Evolutionary conservation across 768 basidiomycete species (phyloP), one percentile per base, ranked within the genome.

Genomic region (Leccinum sublutescens): DNA sequence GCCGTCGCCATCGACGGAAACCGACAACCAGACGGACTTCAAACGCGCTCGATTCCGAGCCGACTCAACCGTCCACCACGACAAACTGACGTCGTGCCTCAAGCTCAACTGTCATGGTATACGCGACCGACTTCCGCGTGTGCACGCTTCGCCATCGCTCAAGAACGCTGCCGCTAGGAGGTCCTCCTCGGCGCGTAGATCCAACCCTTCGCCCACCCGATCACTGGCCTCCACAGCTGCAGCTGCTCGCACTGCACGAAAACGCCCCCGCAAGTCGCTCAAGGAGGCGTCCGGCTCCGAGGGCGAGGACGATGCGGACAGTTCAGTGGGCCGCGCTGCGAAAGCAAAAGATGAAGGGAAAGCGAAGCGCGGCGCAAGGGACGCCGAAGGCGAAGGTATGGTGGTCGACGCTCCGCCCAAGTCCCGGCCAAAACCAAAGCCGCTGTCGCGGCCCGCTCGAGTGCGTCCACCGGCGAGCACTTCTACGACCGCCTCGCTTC

Each of bases 1-100:
- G 60, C 56, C 25, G 10, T 31, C 31, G 10, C 31, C 31, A 31
- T 58, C 48, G 2, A 21, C 31, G 11, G 8, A 55, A 21, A 9
- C 23, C 23, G 10, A 4, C 15, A 10, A 38, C 29, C 60, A 91
- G 89, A 87, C 82, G 1, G 91, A 92, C 64, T 55, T 73, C 40
- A 91, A 83, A 73, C 88, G 91, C 49, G 91, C 91, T 0, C 80
- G 89, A 5, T 93, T 91, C 76, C 84, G 91, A 52, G 84, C 85
- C 5, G 91, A 93, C 71, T 87, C 91, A 14, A 85, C 86, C 1
- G 63, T 75, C 54, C 62, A 75, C 31, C 76, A 88, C 59, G 91
- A 93, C 68, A 91, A 85, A 69, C 80, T 93, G 56, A 72, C 73
- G 2, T 81, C 87, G 0, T 93, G 91, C 67, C 71, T 78, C 23